These are phyloP conservation scores for Thelonectria rubi DNA, from an alignment of 2,329 filamentous ascomycete species.

Conservation along the genomic window DNA sequence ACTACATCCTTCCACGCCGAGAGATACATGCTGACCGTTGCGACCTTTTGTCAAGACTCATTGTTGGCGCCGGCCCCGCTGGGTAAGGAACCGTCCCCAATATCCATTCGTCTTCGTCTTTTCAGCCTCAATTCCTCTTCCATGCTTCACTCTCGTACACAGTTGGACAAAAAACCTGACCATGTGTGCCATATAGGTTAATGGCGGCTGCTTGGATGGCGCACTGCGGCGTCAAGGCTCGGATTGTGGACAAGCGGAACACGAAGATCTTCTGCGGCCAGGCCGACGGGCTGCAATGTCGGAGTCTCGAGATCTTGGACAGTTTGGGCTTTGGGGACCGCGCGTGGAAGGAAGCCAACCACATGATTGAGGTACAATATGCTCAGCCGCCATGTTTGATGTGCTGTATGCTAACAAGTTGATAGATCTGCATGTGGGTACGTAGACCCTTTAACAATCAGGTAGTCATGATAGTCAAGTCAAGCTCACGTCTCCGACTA, in stretches of 20 bases:
- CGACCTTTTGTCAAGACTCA: constrained; percentile 12
- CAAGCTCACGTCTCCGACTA: too few relatives aligned
- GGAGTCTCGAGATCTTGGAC: constrained; percentile 73
- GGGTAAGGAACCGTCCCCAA: constrained; percentile 11
- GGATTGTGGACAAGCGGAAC: constrained; percentile 28
- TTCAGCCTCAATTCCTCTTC: background rate
- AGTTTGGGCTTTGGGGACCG: constrained; percentile 73
- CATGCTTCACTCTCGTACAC: background rate
- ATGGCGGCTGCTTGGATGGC: constrained; percentile 27
- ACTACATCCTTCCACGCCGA: too few relatives aligned
- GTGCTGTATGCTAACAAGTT: too few relatives aligned
- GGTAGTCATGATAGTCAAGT: constrained; percentile 40
- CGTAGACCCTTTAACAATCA: constrained; percentile 18
- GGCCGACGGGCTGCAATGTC: constrained; percentile 30
- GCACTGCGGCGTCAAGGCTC: constrained; percentile 28
- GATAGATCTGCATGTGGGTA: constrained; percentile 1
- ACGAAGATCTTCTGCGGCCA: constrained; percentile 25
- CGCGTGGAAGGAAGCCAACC: constrained; percentile 72
- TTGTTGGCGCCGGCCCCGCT: constrained; percentile 25
- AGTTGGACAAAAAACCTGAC: background rate
- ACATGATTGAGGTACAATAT: constrained; percentile 65
- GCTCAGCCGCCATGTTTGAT: too few relatives aligned
- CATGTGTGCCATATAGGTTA: constrained; percentile 2
- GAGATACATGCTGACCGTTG: too few relatives aligned
- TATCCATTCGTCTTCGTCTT: background rate